Evolutionary conservation across 768 basidiomycete genomes (phyloP).

Genomic region (Kondoa subrosea): DNA sequence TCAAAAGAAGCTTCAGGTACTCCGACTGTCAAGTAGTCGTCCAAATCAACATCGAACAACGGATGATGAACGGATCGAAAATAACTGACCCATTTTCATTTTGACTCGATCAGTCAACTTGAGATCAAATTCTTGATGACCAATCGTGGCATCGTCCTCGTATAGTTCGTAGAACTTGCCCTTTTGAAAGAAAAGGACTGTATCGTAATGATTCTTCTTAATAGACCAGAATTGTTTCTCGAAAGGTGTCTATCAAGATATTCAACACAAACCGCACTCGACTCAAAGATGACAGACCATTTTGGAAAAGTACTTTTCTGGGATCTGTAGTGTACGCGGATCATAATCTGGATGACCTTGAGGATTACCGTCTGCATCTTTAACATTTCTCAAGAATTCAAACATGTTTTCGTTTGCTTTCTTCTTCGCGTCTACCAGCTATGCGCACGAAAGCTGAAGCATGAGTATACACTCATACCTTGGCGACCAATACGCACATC

Average conservation of each 20-base stretch:
- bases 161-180: conserved; percentile 50
- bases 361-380: conserved; percentile 47
- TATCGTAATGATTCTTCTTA: conserved; percentile 65
- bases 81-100: conserved; percentile 71
- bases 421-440: conserved; percentile 60
- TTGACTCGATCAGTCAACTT: conserved; percentile 70
- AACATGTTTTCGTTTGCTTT: conserved; percentile 45
- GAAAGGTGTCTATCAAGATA: conserved; percentile 50
- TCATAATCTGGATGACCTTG: conserved; percentile 79
- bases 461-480: not conserved
- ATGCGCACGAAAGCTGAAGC: conserved; percentile 32
- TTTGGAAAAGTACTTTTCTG: conserved; percentile 34
- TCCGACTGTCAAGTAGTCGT: too few relatives aligned
- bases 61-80: not conserved
- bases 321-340: conserved; percentile 69
- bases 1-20: conserved; percentile 89
- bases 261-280: conserved; percentile 39
- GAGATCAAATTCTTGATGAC: conserved; percentile 85
- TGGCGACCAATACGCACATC: not conserved
- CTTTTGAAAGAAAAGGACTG: conserved; percentile 95
- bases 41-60: not conserved
- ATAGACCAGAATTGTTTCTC: conserved; percentile 76
- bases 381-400: conserved; percentile 25
- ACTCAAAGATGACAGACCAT: conserved; percentile 28
- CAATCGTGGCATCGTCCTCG: conserved; percentile 81